phyloP scores from a whole-genome alignment of 2,329 filamentous ascomycete genomes.

The Xylaria sp. region DNA sequence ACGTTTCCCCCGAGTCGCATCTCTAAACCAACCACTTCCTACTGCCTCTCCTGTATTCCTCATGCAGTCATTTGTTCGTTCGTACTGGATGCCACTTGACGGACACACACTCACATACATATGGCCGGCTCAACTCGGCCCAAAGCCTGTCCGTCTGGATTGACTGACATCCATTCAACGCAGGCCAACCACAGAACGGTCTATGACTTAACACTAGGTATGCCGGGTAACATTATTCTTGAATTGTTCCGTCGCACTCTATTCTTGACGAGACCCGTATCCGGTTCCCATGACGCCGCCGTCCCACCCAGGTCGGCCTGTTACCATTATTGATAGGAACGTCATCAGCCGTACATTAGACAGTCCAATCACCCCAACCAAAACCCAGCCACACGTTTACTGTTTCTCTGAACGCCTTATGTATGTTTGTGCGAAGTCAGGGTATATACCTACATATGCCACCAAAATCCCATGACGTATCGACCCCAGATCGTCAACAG shows the following conservation, averaged over 20 bases:
- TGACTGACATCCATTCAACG: no score
- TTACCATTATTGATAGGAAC: neutral
- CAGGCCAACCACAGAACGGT: no score
- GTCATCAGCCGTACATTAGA: conserved; percentile 2
- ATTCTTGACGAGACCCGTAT: neutral
- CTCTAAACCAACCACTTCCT: no score
- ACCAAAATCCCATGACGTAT: conserved; percentile 10
- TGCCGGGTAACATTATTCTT: neutral
- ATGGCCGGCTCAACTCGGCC: no score
- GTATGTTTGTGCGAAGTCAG: conserved; percentile 12
- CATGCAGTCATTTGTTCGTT: no score
- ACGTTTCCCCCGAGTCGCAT: no score
- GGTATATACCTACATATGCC: conserved; percentile 26
- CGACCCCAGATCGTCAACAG: conserved; percentile 10
- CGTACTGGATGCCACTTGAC: no score
- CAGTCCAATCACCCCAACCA: neutral
- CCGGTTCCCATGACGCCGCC: neutral
- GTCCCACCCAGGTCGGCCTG: no score
- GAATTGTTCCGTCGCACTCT: neutral
- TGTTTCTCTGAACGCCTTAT: conserved; percentile 17
- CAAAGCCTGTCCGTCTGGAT: no score
- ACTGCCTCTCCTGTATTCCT: no score
- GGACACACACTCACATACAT: no score
- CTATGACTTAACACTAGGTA: neutral
- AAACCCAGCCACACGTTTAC: conserved; percentile 3